These are phyloP conservation scores for Prunus padus DNA, from an alignment of 306 rosid genomes.

Conservation along the genomic window DNA sequence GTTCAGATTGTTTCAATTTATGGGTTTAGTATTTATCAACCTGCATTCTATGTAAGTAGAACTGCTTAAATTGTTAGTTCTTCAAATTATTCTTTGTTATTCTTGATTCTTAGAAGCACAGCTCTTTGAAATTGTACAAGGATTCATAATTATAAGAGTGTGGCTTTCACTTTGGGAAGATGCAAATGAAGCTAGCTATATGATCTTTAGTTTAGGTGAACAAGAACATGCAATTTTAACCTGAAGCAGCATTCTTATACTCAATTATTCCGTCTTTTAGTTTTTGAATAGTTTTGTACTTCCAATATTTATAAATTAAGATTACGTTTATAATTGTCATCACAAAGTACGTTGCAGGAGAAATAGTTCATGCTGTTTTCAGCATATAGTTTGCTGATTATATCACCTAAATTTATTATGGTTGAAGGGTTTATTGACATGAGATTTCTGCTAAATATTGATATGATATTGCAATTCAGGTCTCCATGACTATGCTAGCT, in stretches of 20 bases:
- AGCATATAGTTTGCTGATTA: neutral
- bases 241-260: neutral
- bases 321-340: too few species aligned
- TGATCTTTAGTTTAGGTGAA: neutral
- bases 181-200: neutral
- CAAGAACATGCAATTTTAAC: neutral
- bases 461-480: too few species aligned
- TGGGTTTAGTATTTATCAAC: neutral
- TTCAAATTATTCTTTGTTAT: neutral
- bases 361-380: neutral
- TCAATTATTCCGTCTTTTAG: too few species aligned
- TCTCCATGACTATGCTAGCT: neutral
- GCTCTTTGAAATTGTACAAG: neutral
- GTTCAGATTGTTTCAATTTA: neutral
- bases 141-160: neutral
- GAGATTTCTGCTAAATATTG: too few species aligned
- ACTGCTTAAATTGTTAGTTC: neutral
- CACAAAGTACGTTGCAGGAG: neutral
- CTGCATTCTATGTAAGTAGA: neutral
- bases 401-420: too few species aligned
- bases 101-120: neutral
- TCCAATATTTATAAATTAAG: too few species aligned
- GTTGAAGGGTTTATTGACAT: too few species aligned
- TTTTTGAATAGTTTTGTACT: too few species aligned
- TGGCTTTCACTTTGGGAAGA: neutral